Conservation (phyloP, 2,329 filamentous ascomycete species). For the Xylaria multiplex region DNA sequence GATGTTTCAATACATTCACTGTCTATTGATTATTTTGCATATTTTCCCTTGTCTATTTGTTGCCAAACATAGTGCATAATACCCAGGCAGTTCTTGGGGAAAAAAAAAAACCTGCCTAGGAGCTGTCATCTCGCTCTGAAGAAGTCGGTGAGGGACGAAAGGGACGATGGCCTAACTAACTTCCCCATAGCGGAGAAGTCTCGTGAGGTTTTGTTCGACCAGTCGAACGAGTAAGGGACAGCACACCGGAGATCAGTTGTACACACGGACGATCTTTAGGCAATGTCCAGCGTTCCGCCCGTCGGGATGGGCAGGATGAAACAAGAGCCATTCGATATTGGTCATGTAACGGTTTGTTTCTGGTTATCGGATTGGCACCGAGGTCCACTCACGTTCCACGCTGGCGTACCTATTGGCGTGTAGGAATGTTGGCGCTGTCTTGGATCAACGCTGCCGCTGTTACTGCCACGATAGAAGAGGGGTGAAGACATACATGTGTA, state of each 20-base stretch:
- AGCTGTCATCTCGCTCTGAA: slow-evolving; percentile 21
- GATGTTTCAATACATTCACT: background rate
- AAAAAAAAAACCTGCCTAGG: background rate
- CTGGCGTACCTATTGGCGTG: slow-evolving; percentile 8
- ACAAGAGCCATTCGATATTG: slow-evolving; percentile 31
- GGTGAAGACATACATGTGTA: slow-evolving; percentile 3
- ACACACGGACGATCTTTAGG: slow-evolving; percentile 28
- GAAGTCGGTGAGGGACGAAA: slow-evolving; percentile 32
- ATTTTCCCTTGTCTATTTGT: background rate
- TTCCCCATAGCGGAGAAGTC: slow-evolving; percentile 18
- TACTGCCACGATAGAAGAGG: slow-evolving; percentile 23
- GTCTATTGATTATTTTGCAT: background rate
- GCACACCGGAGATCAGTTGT: slow-evolving; percentile 32
- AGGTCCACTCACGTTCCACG: slow-evolving; percentile 22
- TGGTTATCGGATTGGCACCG: slow-evolving; percentile 26
- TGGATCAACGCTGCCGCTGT: slow-evolving; percentile 31
- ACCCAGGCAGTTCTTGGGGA: slow-evolving; percentile 5
- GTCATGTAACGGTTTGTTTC: slow-evolving; percentile 30
- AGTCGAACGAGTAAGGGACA: slow-evolving; percentile 32
- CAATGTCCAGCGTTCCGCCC: slow-evolving; percentile 21
- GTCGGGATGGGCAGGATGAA: slow-evolving; percentile 33
- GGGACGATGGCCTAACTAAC: slow-evolving; percentile 4
- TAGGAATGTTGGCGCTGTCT: slow-evolving; percentile 27
- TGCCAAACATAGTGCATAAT: slow-evolving; percentile 21
- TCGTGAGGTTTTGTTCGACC: slow-evolving; percentile 21